phyloP scores from a whole-genome alignment of 148 eudicot species.

The Nepenthes gracilis region DNA sequence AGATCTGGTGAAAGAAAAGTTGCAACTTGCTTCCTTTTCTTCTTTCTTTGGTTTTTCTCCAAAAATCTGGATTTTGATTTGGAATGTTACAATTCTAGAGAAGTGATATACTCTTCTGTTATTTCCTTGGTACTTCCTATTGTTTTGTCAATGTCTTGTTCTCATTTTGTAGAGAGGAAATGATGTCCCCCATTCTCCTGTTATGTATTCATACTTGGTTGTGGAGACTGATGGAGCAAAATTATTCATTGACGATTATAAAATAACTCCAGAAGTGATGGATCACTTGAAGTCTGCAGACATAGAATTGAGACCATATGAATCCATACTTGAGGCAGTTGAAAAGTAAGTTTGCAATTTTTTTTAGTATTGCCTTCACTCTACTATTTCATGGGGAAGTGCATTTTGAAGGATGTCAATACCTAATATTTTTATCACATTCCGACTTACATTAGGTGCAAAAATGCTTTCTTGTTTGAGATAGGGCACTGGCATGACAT shows the following conservation, averaged over 20 bases:
- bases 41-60: background rate
- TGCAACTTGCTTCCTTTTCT: background rate
- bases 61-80: background rate
- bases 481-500: background rate
- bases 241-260: conserved; percentile 62
- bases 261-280: conserved; percentile 67
- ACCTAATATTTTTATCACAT: too few relatives aligned
- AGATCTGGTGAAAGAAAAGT: background rate
- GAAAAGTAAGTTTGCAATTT: conserved; percentile 41
- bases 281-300: conserved; percentile 59
- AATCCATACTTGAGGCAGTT: conserved; percentile 65
- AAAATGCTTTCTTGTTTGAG: too few relatives aligned
- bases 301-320: conserved; percentile 71
- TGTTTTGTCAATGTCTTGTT: background rate
- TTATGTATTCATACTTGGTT: conserved; percentile 75
- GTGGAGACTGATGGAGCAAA: conserved; percentile 68
- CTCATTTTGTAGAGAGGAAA: conserved; percentile 65
- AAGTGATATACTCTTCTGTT: background rate
- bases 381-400: background rate
- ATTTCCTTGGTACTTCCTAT: background rate
- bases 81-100: background rate
- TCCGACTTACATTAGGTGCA: too few relatives aligned
- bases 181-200: conserved; percentile 92
- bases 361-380: background rate
- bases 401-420: too few relatives aligned